phyloP scores from a whole-genome alignment of 805 yeast genomes.

The Yamadazyma philogaea region DNA sequence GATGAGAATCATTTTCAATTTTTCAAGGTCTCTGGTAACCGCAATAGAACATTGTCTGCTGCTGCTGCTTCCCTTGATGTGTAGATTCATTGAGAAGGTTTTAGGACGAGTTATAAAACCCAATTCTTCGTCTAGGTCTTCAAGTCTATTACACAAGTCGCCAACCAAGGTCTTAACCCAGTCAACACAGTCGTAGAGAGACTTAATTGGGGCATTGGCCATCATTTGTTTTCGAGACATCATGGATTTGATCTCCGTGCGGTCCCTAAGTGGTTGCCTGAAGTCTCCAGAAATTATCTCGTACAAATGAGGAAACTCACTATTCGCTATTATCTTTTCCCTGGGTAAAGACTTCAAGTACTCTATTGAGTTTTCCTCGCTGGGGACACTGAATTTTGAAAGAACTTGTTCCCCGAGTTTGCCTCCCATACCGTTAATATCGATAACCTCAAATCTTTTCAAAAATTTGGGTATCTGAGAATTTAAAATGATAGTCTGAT shows the following conservation, averaged over 20 bases:
- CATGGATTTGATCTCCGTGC: conserved; percentile 78
- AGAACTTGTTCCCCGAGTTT: conserved; percentile 66
- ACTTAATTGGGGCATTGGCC: conserved; percentile 48
- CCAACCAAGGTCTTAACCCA: conserved; percentile 87
- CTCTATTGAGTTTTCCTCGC: conserved; percentile 40
- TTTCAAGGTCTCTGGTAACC: conserved; percentile 34
- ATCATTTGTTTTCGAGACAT: conserved; percentile 80
- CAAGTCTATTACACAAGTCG: conserved; percentile 67
- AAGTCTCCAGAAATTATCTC: conserved; percentile 64
- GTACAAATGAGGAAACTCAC: conserved; percentile 54
- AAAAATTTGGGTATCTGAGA: conserved; percentile 51
- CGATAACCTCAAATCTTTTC: conserved; percentile 58
- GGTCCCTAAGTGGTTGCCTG: conserved; percentile 50
- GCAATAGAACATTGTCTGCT: conserved; percentile 45
- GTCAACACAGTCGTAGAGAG: conserved; percentile 54
- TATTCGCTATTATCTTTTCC: conserved; percentile 18
- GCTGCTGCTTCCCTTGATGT: conserved; percentile 15
- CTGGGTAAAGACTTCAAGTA: conserved; percentile 46
- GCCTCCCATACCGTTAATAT: conserved; percentile 91
- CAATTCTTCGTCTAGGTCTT: conserved; percentile 69
- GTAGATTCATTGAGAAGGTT: conserved; percentile 44
- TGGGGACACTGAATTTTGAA: conserved; percentile 50
- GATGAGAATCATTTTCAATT: conserved; percentile 28
- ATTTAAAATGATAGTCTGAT: conserved; percentile 71
- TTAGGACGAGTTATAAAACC: conserved; percentile 44